A percentile compares a stretch with the other conserved stretches of the same genome.
These are phyloP conservation scores for Rutidosis leptorrhynchoides DNA, from an alignment of 129 eudicot species.

Conservation along the genomic window DNA sequence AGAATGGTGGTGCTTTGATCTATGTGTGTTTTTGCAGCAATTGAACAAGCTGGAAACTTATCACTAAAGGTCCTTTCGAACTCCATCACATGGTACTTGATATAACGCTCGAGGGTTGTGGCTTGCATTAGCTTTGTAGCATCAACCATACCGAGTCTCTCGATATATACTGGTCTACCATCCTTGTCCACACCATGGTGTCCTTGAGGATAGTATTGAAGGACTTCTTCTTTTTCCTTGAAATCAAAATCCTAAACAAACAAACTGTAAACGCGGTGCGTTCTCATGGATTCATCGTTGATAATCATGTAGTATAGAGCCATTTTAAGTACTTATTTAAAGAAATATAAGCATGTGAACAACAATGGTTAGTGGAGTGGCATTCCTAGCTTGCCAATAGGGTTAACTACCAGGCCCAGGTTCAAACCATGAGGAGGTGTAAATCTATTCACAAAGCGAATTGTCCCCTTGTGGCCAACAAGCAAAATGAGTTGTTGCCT, in stretches of 20 bases:
- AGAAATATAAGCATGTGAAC: too few relatives aligned
- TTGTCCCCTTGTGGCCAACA: too few relatives aligned
- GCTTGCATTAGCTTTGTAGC: constrained; percentile 84
- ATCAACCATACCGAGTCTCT: background rate
- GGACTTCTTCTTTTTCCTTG: too few relatives aligned
- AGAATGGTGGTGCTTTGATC: constrained; percentile 97
- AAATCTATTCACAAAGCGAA: too few relatives aligned
- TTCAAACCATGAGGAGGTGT: too few relatives aligned
- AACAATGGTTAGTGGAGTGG: too few relatives aligned
- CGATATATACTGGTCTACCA: background rate
- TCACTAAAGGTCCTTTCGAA: constrained; percentile 65
- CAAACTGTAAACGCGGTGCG: background rate
- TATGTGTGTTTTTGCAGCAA: constrained; percentile 74
- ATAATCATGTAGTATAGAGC: background rate
- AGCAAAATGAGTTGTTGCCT: too few relatives aligned
- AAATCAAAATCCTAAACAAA: background rate
- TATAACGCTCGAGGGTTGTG: constrained; percentile 86
- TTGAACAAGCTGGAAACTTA: constrained; percentile 94
- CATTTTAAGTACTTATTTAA: too few relatives aligned
- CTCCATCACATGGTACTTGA: constrained; percentile 86
- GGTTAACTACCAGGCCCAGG: too few relatives aligned
- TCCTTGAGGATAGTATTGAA: too few relatives aligned
- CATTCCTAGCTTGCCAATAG: too few relatives aligned
- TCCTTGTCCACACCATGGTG: background rate
- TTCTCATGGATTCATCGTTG: background rate